Evolutionary conservation across 2,329 filamentous ascomycete species (phyloP), one percentile per base, ranked within the genome.

Genomic region (Aspergillus sp.): DNA sequence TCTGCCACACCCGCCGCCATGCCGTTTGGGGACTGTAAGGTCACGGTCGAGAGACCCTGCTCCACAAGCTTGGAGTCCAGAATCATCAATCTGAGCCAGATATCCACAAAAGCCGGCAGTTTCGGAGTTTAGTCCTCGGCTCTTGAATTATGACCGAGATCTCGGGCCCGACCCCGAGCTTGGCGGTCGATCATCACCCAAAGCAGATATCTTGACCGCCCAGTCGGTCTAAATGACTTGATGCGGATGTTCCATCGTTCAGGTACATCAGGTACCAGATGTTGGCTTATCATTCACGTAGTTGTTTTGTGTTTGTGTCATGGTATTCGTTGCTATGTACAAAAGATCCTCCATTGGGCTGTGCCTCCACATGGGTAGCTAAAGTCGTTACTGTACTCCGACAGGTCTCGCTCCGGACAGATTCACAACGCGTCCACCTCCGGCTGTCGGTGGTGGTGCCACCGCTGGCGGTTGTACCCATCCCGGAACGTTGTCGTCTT

Each of bases 401-500:
- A 79, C 80, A 8, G 84, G 80, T 64, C 83, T 81, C 21, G 82
- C 84, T 4, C 84, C 83, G 55, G 78, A 81, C 59, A 88, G 70
- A 69, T 85, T 84, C 4, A 88, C 78, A 13, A 88, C 84, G 42
- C 83, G 81, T 4, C 84, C 84, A 25, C 78, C 76, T n/a, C 77
- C 70, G 2, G 48, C 67, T 11, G 62, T 75, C 59, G 68, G 68
- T 64, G 71, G 47, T 59, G 71, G 54, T 61, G 68, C 41, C 8
- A 55, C 53, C 27, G 61, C 19, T 17, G 67, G 66, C 17, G 68
- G 68, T 36, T 82, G 84, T 8, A 92, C 90, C 91, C 90, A 95
- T 0, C 90, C 91, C 0, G 90, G 88, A 39, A 93, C 88, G 48
- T 85, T 84, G 0, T 84, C 82, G 64, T 88, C 84, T 48, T 84